Evolutionary conservation across 2,329 filamentous ascomycete species (phyloP).

Genomic region (Penicillium sp.): DNA sequence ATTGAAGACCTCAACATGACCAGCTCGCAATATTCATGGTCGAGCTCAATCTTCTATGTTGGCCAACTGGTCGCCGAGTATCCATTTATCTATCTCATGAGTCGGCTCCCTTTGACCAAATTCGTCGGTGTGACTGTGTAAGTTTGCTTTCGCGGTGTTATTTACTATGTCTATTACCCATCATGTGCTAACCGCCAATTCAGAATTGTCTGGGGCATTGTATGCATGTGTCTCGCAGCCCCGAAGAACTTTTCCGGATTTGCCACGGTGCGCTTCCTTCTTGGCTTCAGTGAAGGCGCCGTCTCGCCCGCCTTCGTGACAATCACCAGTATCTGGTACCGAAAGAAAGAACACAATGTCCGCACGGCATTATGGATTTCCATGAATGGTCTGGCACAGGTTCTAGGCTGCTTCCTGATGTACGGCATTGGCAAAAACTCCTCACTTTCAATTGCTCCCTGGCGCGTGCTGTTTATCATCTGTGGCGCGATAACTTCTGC

Average conservation of each 20-base stretch:
- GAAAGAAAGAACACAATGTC: slow-evolving; percentile 36
- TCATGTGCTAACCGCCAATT: neutral
- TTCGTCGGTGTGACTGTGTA: slow-evolving; percentile 53
- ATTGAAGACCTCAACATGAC: slow-evolving; percentile 49
- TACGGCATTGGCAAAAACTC: slow-evolving; percentile 52
- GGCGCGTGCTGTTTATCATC: slow-evolving; percentile 52
- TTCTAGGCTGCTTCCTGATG: slow-evolving; percentile 51
- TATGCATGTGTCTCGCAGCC: slow-evolving; percentile 49
- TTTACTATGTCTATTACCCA: neutral
- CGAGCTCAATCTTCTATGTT: slow-evolving; percentile 37
- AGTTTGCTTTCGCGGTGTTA: slow-evolving; percentile 4
- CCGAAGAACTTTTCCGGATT: slow-evolving; percentile 44
- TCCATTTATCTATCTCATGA: slow-evolving; percentile 55
- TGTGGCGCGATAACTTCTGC: slow-evolving; percentile 50
- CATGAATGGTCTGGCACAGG: slow-evolving; percentile 50
- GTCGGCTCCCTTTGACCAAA: slow-evolving; percentile 49
- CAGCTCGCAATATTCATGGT: slow-evolving; percentile 52
- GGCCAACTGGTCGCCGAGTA: slow-evolving; percentile 51
- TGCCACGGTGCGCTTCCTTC: slow-evolving; percentile 43
- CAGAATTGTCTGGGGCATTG: slow-evolving; percentile 46
- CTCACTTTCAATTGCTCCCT: slow-evolving; percentile 45
- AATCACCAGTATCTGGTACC: slow-evolving; percentile 48
- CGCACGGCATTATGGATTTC: slow-evolving; percentile 40
- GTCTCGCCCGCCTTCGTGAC: slow-evolving; percentile 50
- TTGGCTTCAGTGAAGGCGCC: slow-evolving; percentile 49